phyloP scores from a whole-genome alignment of 495 filamentous ascomycete species.

The Xylaria bambusicola region DNA sequence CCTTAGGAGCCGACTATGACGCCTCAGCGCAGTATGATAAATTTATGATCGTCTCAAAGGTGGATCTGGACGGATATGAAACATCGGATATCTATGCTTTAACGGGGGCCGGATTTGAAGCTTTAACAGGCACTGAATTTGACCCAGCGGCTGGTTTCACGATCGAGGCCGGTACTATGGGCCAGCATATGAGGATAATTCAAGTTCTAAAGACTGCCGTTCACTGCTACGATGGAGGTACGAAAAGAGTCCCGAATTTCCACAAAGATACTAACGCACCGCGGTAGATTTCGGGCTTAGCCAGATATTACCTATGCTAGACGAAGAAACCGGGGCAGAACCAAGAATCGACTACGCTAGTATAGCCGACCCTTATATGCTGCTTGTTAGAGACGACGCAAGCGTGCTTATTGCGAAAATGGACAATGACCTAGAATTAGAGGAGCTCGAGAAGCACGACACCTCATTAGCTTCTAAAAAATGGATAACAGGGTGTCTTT shows the following conservation, averaged over 20 bases:
- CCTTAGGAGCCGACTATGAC: conserved; percentile 53
- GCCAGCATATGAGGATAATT: conserved; percentile 71
- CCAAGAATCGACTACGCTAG: conserved; percentile 76
- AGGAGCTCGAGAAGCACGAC: conserved; percentile 69
- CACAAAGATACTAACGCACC: conserved; percentile 30
- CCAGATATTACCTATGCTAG: conserved; percentile 86
- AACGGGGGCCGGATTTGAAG: conserved; percentile 64
- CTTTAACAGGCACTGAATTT: conserved; percentile 74
- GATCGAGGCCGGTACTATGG: conserved; percentile 77
- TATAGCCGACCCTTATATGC: conserved; percentile 84
- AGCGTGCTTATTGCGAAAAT: conserved; percentile 74
- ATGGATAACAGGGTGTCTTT: conserved; percentile 82
- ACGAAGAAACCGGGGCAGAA: conserved; percentile 80
- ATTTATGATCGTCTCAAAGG: conserved; percentile 69
- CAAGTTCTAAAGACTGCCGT: conserved; percentile 85
- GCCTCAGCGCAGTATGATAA: conserved; percentile 61
- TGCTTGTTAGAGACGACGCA: conserved; percentile 79
- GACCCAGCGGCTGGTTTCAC: conserved; percentile 83
- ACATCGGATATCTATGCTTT: conserved; percentile 63
- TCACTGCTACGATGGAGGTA: conserved; percentile 83
- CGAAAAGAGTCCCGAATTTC: conserved; percentile 46
- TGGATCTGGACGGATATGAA: conserved; percentile 54
- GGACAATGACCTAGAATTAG: conserved; percentile 79
- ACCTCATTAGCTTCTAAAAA: conserved; percentile 55
- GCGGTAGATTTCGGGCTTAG: conserved; percentile 74